Conservation (phyloP, 2,329 filamentous ascomycete genomes). For the Pseudogymnoascus sp. region DNA sequence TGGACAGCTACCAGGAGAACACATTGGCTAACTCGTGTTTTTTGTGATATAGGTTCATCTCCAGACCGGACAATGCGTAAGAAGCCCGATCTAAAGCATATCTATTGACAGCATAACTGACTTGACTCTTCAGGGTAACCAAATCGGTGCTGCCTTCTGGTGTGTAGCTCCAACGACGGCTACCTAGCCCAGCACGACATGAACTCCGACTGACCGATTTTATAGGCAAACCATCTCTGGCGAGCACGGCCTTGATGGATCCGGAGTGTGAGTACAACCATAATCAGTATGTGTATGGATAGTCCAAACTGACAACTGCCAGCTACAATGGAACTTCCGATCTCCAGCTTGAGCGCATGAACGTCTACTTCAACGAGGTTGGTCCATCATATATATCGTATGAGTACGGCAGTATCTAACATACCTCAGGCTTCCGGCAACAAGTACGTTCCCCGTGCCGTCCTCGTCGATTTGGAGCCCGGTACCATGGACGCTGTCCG, state of each 20-base stretch:
- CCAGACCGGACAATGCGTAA: slow-evolving; percentile 99
- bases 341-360: slow-evolving; percentile 99
- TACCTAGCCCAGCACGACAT: slow-evolving; percentile 26
- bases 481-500: slow-evolving; percentile 99
- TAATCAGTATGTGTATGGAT: background rate
- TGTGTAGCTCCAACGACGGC: slow-evolving; percentile 36
- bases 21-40: slow-evolving; percentile 46
- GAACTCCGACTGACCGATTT: slow-evolving; percentile 31
- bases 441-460: slow-evolving; percentile 98
- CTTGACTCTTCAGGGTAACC: slow-evolving; percentile 70
- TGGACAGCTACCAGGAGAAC: slow-evolving; percentile 32
- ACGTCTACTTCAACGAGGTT: slow-evolving; percentile 97
- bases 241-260: slow-evolving; percentile 95
- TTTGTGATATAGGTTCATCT: slow-evolving; percentile 78
- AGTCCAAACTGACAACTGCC: slow-evolving; percentile 21
- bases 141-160: slow-evolving; percentile 99
- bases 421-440: slow-evolving; percentile 71
- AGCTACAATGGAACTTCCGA: slow-evolving; percentile 97
- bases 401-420: slow-evolving; percentile 22
- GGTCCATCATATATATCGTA: slow-evolving; percentile 13
- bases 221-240: slow-evolving; percentile 71
- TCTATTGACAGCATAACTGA: slow-evolving; percentile 16
- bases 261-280: slow-evolving; percentile 68
- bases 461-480: slow-evolving; percentile 98
- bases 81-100: slow-evolving; percentile 29